phyloP scores from a whole-genome alignment of 192 early-diverging fungal species.

The Cetraspora pellucida region DNA sequence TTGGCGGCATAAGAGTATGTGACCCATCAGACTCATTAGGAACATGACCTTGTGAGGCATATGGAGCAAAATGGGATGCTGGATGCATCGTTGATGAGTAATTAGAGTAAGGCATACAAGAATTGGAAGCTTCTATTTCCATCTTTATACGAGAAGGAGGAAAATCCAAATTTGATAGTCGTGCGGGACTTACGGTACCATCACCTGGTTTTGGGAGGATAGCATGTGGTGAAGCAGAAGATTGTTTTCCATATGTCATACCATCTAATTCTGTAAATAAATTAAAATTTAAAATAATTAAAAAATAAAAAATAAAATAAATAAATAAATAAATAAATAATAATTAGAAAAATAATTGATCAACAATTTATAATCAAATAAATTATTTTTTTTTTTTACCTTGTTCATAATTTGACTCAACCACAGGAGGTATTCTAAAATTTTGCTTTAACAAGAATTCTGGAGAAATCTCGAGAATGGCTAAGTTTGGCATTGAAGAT shows the following conservation, averaged over 20 bases:
- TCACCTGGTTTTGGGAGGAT: slow-evolving; percentile 7
- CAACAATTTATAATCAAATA: neutral
- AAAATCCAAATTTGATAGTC: too few relatives aligned
- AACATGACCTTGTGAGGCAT: too few relatives aligned
- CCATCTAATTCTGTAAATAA: neutral
- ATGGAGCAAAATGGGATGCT: too few relatives aligned
- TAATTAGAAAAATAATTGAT: too few relatives aligned
- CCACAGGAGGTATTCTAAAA: slow-evolving; percentile 57
- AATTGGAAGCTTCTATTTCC: slow-evolving; percentile 17
- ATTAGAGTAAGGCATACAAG: neutral
- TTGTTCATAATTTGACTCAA: slow-evolving; percentile 45
- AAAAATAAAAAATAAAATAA: too few relatives aligned
- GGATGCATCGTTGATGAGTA: too few relatives aligned
- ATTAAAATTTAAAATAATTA: neutral
- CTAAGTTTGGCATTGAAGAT: slow-evolving; percentile 56
- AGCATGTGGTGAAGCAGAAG: slow-evolving; percentile 7
- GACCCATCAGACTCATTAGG: too few relatives aligned
- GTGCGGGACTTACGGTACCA: too few relatives aligned
- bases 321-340: too few relatives aligned
- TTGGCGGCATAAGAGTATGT: too few relatives aligned
- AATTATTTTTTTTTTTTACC: slow-evolving; percentile 1
- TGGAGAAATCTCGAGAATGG: slow-evolving; percentile 58
- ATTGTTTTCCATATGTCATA: slow-evolving; percentile 13
- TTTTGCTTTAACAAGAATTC: slow-evolving; percentile 63
- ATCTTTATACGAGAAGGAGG: slow-evolving; percentile 18